phyloP scores from a whole-genome alignment of 768 basidiomycete species.

The Trametes meyenii region DNA sequence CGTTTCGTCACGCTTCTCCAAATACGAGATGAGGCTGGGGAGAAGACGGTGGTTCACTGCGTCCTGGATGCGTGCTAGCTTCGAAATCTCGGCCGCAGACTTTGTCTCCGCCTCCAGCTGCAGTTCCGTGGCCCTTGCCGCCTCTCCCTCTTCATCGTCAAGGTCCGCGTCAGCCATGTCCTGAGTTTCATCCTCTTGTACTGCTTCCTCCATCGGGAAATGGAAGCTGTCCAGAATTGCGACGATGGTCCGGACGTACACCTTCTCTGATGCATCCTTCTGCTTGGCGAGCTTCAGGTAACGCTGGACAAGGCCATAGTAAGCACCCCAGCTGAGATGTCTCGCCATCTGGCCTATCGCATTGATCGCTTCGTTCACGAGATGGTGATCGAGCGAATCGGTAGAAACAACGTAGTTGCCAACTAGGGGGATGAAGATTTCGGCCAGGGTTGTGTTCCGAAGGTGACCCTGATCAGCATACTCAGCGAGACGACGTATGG shows the following conservation, averaged over 20 bases:
- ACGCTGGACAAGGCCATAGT: conserved; percentile 76
- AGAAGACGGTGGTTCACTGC: conserved; percentile 76
- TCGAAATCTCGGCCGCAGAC: conserved; percentile 5
- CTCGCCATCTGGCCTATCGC: conserved; percentile 79
- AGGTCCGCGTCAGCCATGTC: conserved; percentile 35
- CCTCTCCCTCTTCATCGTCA: conserved; percentile 34
- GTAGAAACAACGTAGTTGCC: conserved; percentile 74
- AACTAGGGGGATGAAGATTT: conserved; percentile 87
- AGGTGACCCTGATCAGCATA: conserved; percentile 67
- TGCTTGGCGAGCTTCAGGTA: conserved; percentile 71
- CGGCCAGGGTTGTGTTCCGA: conserved; percentile 68
- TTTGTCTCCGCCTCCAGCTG: conserved; percentile 14
- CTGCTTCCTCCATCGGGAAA: conserved; percentile 75
- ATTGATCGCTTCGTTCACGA: conserved; percentile 87
- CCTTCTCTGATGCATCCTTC: conserved; percentile 74
- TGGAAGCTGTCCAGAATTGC: conserved; percentile 88
- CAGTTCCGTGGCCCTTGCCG: conserved; percentile 17
- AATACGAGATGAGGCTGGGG: conserved; percentile 75
- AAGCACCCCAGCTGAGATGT: conserved; percentile 81
- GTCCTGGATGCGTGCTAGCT: conserved; percentile 57
- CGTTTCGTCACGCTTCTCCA: conserved; percentile 79
- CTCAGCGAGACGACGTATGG: conserved; percentile 82
- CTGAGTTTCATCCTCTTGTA: conserved; percentile 35
- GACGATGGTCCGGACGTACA: conserved; percentile 84
- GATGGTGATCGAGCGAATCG: conserved; percentile 73